phyloP scores from a whole-genome alignment of 2,329 filamentous ascomycete species.

The Penicillium hordei region DNA sequence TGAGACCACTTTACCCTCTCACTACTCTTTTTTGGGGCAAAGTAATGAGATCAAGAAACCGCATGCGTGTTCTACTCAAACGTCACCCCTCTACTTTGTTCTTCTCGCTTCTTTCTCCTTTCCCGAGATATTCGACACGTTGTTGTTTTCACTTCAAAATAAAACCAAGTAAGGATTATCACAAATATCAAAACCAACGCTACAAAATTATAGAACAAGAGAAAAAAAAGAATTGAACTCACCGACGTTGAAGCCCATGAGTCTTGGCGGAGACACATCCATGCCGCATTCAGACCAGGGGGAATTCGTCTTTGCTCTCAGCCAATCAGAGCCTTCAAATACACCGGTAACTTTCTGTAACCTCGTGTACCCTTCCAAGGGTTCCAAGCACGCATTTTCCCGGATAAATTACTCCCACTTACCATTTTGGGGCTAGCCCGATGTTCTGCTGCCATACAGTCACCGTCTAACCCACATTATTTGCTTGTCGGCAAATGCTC shows the following conservation, averaged over 20 bases:
- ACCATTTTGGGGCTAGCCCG: neutral
- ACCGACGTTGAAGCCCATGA: neutral
- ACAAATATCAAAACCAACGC: too few species aligned
- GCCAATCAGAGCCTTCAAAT: slow-evolving; percentile 1
- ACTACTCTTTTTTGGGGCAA: neutral
- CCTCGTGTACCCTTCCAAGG: neutral
- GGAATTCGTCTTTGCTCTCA: neutral
- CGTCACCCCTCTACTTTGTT: neutral
- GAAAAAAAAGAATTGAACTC: neutral
- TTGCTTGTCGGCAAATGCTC: neutral
- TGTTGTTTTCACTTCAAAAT: neutral
- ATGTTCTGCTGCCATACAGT: too few species aligned
- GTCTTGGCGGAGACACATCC: slow-evolving; percentile 12
- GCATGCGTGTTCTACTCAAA: neutral
- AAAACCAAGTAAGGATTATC: too few species aligned
- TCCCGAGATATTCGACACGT: neutral
- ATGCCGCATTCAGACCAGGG: slow-evolving; percentile 18
- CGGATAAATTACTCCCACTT: slow-evolving; percentile 4
- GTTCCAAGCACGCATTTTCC: neutral
- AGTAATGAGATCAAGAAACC: neutral
- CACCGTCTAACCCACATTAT: neutral
- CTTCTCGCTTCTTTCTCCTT: neutral
- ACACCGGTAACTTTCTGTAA: neutral
- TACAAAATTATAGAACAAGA: neutral
- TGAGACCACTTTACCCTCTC: neutral